These are phyloP conservation scores for Castanea crenata DNA, from an alignment of 306 rosid species.

Conservation along the genomic window DNA sequence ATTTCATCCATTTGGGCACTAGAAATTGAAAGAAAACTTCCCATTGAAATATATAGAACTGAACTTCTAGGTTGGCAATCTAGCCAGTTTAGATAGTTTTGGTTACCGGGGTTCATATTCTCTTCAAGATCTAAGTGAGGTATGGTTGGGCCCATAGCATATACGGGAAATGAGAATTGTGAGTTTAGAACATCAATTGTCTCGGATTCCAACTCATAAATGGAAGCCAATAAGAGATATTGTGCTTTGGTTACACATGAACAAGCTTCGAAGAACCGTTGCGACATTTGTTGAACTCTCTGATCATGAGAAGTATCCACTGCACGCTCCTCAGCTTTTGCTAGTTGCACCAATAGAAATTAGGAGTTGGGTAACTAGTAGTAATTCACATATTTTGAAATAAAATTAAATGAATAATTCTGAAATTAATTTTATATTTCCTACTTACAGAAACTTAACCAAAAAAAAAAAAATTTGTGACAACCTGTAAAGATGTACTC, in stretches of 20 bases:
- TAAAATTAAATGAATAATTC: no score
- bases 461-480: no score
- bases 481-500: no score
- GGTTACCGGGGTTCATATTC: background rate
- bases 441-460: no score
- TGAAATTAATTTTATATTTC: no score
- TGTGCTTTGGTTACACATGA: conserved; percentile 34
- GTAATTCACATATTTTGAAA: no score
- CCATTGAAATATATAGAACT: background rate
- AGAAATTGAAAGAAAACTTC: background rate
- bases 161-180: conserved; percentile 36
- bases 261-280: conserved; percentile 28
- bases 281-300: conserved; percentile 20
- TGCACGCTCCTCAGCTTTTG: conserved; percentile 11
- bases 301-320: conserved; percentile 26
- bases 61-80: conserved; percentile 24
- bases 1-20: background rate
- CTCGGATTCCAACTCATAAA: conserved; percentile 48
- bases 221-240: conserved; percentile 40
- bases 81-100: conserved; percentile 38
- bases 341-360: no score
- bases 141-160: conserved; percentile 51
- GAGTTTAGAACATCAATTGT: conserved; percentile 31
- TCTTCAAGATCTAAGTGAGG: conserved; percentile 34
- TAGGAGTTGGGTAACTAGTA: no score